Percentiles rank a stretch among this genome's conserved stretches.
Conservation (phyloP, 306 rosid genomes). For the Acacia crassicarpa region DNA sequence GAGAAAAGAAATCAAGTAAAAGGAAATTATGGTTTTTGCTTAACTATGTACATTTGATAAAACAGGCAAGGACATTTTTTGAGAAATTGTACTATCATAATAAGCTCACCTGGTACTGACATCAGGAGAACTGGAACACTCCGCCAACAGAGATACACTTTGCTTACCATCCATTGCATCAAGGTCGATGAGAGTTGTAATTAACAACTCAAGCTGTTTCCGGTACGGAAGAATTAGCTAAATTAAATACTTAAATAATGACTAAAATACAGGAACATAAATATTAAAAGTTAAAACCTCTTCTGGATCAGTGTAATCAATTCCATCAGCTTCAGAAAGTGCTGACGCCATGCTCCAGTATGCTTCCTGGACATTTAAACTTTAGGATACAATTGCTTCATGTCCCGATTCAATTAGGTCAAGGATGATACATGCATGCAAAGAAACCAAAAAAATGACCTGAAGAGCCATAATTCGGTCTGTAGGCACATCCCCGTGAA, state of each 20-base stretch:
- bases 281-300: slow-evolving; percentile 64
- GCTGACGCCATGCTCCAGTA: slow-evolving; percentile 98
- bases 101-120: slow-evolving; percentile 76
- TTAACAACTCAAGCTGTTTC: slow-evolving; percentile 86
- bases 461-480: slow-evolving; percentile 83
- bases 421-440: not conserved
- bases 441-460: slow-evolving; percentile 44
- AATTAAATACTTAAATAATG: slow-evolving; percentile 18
- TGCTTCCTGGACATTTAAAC: slow-evolving; percentile 68
- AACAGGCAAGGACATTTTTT: slow-evolving; percentile 11
- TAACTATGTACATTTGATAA: slow-evolving; percentile 4
- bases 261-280: slow-evolving; percentile 22
- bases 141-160: slow-evolving; percentile 81
- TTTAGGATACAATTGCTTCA: slow-evolving; percentile 24
- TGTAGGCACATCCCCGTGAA: slow-evolving; percentile 77
- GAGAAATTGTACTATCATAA: slow-evolving; percentile 6
- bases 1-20: not conserved
- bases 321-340: slow-evolving; percentile 95
- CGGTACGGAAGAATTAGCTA: slow-evolving; percentile 22
- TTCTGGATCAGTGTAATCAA: slow-evolving; percentile 98
- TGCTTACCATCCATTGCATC: slow-evolving; percentile 99
- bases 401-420: slow-evolving; percentile 20
- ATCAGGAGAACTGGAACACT: slow-evolving; percentile 96
- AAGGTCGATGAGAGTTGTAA: slow-evolving; percentile 90
- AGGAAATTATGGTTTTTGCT: slow-evolving; percentile 18